phyloP scores from a whole-genome alignment of 768 basidiomycete genomes.

The Boletus barrowsii region DNA sequence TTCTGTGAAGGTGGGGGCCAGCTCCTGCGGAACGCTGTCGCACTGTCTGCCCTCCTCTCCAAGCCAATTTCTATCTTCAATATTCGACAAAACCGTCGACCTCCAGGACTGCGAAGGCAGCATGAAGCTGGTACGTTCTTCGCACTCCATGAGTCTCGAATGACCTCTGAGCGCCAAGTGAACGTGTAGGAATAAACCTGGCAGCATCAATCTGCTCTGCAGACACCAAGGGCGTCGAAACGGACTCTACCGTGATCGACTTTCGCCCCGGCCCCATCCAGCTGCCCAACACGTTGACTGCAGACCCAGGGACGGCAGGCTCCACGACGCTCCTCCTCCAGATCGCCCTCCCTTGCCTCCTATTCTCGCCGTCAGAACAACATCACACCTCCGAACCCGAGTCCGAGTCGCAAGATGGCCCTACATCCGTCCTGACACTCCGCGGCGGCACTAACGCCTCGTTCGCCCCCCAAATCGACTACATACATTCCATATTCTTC shows the following conservation, averaged over 20 bases:
- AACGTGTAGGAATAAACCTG: constrained; percentile 54
- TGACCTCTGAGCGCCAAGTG: too few species aligned
- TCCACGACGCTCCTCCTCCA: constrained; percentile 72
- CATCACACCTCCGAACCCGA: background rate
- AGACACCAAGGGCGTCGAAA: constrained; percentile 49
- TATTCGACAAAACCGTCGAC: constrained; percentile 54
- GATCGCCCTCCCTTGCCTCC: constrained; percentile 63
- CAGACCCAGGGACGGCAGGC: constrained; percentile 59
- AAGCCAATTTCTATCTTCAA: constrained; percentile 59
- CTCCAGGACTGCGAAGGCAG: constrained; percentile 69
- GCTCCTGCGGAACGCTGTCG: constrained; percentile 64
- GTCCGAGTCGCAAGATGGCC: background rate
- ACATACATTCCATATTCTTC: constrained; percentile 59
- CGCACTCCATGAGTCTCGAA: background rate
- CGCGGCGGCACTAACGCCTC: constrained; percentile 72
- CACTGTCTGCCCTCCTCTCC: constrained; percentile 62
- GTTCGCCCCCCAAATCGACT: constrained; percentile 74
- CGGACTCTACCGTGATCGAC: constrained; percentile 50
- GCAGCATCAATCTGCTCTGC: constrained; percentile 60
- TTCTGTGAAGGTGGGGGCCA: constrained; percentile 63
- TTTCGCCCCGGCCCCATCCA: constrained; percentile 52
- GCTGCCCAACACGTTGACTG: constrained; percentile 40
- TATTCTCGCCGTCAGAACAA: constrained; percentile 43
- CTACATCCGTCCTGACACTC: constrained; percentile 49
- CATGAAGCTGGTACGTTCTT: constrained; percentile 56